phyloP scores from a whole-genome alignment of 192 early-diverging fungal species.

The Mortierella hygrophila region DNA sequence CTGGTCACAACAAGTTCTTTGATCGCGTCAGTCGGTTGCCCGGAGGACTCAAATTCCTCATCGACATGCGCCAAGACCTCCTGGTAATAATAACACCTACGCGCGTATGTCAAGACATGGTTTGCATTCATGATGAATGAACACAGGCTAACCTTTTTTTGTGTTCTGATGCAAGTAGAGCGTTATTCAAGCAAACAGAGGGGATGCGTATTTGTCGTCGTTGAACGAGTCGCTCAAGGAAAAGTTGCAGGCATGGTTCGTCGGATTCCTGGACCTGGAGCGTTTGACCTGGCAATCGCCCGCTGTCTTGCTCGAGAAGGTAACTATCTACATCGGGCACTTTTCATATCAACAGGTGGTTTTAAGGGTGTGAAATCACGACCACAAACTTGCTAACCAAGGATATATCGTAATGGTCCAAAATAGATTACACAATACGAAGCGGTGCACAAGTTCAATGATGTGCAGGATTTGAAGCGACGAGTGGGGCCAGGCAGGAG shows the following conservation, averaged over 20 bases:
- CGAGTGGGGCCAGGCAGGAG: constrained; percentile 73
- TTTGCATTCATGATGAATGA: neutral
- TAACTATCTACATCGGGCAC: constrained; percentile 22
- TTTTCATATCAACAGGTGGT: neutral
- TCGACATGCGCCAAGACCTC: constrained; percentile 83
- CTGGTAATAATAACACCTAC: constrained; percentile 59
- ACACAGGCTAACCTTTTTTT: neutral
- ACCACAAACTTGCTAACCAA: neutral
- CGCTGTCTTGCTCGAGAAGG: constrained; percentile 85
- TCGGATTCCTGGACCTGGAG: constrained; percentile 82
- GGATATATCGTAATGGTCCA: neutral
- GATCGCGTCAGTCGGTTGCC: constrained; percentile 81
- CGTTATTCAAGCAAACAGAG: constrained; percentile 45
- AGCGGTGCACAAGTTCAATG: constrained; percentile 88
- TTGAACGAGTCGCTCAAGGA: constrained; percentile 76
- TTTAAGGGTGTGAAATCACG: neutral
- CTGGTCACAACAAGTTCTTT: constrained; percentile 80
- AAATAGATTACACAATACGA: constrained; percentile 84
- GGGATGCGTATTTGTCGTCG: constrained; percentile 62
- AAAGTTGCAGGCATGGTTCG: constrained; percentile 82
- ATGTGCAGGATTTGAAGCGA: constrained; percentile 87
- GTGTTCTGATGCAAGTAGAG: constrained; percentile 4
- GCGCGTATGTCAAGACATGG: too few relatives aligned
- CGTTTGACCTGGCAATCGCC: constrained; percentile 88
- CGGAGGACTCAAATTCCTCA: constrained; percentile 84